These are phyloP conservation scores for Lactarius quietus DNA, from an alignment of 768 basidiomycete genomes.

Conservation along the genomic window DNA sequence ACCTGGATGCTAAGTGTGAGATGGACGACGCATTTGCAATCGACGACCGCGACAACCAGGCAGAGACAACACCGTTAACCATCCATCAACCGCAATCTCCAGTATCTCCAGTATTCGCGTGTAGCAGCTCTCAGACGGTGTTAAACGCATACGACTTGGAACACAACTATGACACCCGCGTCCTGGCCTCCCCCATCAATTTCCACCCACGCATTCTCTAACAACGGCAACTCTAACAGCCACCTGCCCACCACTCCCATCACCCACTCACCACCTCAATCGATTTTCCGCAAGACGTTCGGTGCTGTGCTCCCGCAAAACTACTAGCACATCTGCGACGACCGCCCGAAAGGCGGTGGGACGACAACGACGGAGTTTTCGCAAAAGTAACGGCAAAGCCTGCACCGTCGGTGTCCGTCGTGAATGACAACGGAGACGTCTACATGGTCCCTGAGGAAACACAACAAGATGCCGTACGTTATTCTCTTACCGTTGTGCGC, in stretches of 20 bases:
- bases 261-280: constrained; percentile 36
- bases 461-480: constrained; percentile 73
- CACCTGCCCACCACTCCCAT: constrained; percentile 50
- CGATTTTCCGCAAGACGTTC: constrained; percentile 56
- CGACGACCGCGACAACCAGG: constrained; percentile 47
- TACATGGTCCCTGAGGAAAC: constrained; percentile 74
- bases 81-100: constrained; percentile 26
- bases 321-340: constrained; percentile 51
- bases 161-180: constrained; percentile 73
- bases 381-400: constrained; percentile 94
- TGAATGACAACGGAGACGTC: constrained; percentile 50
- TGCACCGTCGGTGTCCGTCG: constrained; percentile 40
- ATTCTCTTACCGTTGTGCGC: background rate
- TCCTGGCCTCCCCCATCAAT: constrained; percentile 70
- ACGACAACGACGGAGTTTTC: constrained; percentile 91
- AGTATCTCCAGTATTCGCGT: constrained; percentile 32
- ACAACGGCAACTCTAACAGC: constrained; percentile 75
- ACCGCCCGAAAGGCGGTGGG: constrained; percentile 54
- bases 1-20: constrained; percentile 51
- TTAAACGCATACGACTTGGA: constrained; percentile 75
- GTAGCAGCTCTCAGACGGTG: constrained; percentile 14
- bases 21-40: constrained; percentile 78
- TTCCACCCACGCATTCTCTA: constrained; percentile 55
- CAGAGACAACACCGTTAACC: constrained; percentile 40
- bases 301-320: constrained; percentile 64